phyloP scores from a whole-genome alignment of 805 yeast species.

The Myxozyma sirexii region DNA sequence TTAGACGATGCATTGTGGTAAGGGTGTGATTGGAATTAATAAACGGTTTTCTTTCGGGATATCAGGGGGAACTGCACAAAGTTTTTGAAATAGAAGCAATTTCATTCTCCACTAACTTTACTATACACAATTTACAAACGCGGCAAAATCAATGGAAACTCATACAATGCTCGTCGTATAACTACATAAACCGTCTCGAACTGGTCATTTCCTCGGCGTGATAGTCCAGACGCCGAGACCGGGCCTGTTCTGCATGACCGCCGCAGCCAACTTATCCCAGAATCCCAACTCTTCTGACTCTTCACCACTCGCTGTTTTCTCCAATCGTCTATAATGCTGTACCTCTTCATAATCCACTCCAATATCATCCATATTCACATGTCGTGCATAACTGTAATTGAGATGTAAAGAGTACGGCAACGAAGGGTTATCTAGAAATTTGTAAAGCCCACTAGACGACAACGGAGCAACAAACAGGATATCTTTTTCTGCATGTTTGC shows the following conservation, averaged over 20 bases:
- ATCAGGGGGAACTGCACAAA: no score
- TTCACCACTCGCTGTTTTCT: background rate
- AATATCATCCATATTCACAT: conserved; percentile 33
- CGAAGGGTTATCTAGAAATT: conserved; percentile 1
- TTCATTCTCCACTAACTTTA: no score
- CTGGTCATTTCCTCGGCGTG: background rate
- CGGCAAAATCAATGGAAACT: no score
- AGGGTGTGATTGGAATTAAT: no score
- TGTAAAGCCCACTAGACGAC: conserved; percentile 25
- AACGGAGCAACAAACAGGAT: conserved; percentile 42
- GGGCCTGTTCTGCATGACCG: conserved; percentile 25
- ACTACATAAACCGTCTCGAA: background rate
- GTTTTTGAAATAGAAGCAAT: no score
- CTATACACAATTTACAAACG: no score
- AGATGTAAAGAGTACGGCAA: conserved; percentile 11
- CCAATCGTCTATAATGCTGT: background rate
- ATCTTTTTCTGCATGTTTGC: background rate
- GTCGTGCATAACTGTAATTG: conserved; percentile 22
- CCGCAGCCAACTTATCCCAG: conserved; percentile 12
- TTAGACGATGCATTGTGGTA: no score
- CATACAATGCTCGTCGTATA: background rate
- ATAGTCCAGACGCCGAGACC: conserved; percentile 32
- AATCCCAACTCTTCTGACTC: background rate
- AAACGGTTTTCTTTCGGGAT: no score
- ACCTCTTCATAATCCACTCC: conserved; percentile 23